phyloP scores from a whole-genome alignment of 2,329 filamentous ascomycete genomes.

The Beauveria sp. region DNA sequence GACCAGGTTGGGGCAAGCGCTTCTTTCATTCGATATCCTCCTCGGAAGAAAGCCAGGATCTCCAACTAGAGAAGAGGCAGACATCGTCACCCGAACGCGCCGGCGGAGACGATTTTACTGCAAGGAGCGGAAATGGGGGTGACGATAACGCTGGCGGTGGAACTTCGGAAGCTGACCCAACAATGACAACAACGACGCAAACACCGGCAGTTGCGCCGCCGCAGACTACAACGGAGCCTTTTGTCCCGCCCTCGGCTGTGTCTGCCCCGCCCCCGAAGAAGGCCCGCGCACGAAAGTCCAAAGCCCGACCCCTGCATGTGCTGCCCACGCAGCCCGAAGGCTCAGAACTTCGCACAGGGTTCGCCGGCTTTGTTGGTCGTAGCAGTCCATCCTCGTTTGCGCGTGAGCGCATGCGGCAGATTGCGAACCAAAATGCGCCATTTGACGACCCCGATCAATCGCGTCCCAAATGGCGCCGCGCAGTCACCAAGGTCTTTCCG shows the following conservation, averaged over 20 bases:
- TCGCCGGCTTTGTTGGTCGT: conserved; percentile 23
- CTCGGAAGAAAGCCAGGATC: conserved; percentile 12
- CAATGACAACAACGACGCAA: neutral
- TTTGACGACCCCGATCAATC: conserved; percentile 35
- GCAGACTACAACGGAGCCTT: neutral
- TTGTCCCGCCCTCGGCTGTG: neutral
- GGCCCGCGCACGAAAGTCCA: conserved; percentile 6
- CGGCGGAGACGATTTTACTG: neutral
- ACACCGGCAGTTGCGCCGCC: neutral
- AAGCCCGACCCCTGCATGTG: conserved; percentile 20
- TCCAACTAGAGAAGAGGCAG: conserved; percentile 7
- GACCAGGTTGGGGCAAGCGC: conserved; percentile 19
- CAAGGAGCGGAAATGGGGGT: neutral
- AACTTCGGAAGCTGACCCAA: neutral
- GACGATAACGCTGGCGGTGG: neutral
- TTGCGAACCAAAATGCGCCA: conserved; percentile 34
- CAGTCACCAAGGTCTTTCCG: conserved; percentile 36
- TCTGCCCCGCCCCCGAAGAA: conserved; percentile 13
- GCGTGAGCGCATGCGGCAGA: conserved; percentile 35
- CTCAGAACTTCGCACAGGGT: conserved; percentile 20
- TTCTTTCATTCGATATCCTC: conserved; percentile 24
- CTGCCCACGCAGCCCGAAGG: conserved; percentile 32
- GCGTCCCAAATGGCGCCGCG: conserved; percentile 34
- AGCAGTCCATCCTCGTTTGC: conserved; percentile 37
- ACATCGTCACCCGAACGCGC: neutral